These are phyloP conservation scores for Capronia epimyces DNA, from an alignment of 2,329 filamentous ascomycete genomes.

Conservation along the genomic window DNA sequence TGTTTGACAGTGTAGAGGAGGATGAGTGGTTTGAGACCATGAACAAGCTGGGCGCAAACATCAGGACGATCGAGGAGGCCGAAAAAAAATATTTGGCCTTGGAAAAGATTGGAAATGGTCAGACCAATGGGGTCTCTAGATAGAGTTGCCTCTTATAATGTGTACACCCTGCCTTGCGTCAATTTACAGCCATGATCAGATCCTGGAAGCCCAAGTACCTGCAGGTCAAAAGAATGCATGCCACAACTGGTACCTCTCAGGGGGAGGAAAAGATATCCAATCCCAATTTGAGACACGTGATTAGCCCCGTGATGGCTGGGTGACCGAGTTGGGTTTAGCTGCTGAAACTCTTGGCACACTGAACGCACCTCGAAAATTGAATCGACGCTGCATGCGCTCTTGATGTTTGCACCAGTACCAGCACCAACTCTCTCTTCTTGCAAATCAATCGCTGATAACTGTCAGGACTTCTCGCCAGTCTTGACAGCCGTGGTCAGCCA, in stretches of 20 bases:
- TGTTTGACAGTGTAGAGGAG: constrained; percentile 84
- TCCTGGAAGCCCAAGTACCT: no score
- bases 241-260: no score
- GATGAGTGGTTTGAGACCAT: constrained; percentile 96
- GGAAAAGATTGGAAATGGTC: constrained; percentile 30
- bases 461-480: constrained; percentile 36
- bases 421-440: constrained; percentile 17
- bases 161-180: no score
- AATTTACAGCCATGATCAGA: no score
- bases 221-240: no score
- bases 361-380: constrained; percentile 6
- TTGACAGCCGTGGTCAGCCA: constrained; percentile 35
- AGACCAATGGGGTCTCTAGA: constrained; percentile 19
- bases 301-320: no score
- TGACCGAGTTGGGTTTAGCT: neutral
- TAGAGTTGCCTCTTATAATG: constrained; percentile 5
- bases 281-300: no score
- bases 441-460: constrained; percentile 36
- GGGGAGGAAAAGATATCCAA: no score
- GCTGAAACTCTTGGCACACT: neutral
- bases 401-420: neutral
- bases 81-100: constrained; percentile 60
- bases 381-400: neutral
- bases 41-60: constrained; percentile 90
- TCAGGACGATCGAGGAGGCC: constrained; percentile 78